These are phyloP conservation scores for Isoetes taiwanensis DNA, from an alignment of 75 land plant genomes.

Conservation along the genomic window DNA sequence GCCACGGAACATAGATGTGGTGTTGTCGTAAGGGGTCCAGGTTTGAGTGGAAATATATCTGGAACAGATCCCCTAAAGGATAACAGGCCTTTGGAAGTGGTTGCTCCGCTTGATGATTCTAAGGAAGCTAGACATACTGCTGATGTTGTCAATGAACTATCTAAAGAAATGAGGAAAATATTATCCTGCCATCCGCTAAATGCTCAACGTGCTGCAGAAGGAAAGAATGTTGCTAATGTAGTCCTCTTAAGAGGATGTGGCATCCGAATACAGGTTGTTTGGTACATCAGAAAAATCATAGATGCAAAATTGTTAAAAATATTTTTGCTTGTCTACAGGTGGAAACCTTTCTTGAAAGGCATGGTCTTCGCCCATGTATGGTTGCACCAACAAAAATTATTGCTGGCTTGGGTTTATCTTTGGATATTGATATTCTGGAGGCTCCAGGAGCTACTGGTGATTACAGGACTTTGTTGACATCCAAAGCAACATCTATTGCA, in stretches of 20 bases:
- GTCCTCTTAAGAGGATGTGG: slow-evolving; percentile 98
- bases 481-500: slow-evolving; percentile 83
- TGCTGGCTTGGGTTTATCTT: slow-evolving; percentile 85
- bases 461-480: slow-evolving; percentile 80
- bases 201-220: slow-evolving; percentile 47
- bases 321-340: slow-evolving; percentile 34
- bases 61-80: slow-evolving; percentile 97
- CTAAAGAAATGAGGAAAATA: slow-evolving; percentile 65
- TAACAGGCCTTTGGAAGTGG: slow-evolving; percentile 61
- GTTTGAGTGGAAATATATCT: slow-evolving; percentile 92
- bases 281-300: not conserved
- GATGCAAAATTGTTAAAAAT: not conserved
- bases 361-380: slow-evolving; percentile 86
- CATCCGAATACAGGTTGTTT: slow-evolving; percentile 73
- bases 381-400: slow-evolving; percentile 99
- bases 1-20: slow-evolving; percentile 99
- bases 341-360: slow-evolving; percentile 61
- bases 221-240: slow-evolving; percentile 79
- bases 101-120: slow-evolving; percentile 65
- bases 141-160: slow-evolving; percentile 85
- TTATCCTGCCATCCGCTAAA: slow-evolving; percentile 69
- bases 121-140: slow-evolving; percentile 87
- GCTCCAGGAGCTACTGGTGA: slow-evolving; percentile 99
- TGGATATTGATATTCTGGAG: slow-evolving; percentile 93
- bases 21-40: slow-evolving; percentile 92